A percentile compares a stretch with the other conserved stretches of the same genome.
These are phyloP conservation scores for Sporothrix curviconia DNA, from an alignment of 2,329 filamentous ascomycete species.

Conservation along the genomic window DNA sequence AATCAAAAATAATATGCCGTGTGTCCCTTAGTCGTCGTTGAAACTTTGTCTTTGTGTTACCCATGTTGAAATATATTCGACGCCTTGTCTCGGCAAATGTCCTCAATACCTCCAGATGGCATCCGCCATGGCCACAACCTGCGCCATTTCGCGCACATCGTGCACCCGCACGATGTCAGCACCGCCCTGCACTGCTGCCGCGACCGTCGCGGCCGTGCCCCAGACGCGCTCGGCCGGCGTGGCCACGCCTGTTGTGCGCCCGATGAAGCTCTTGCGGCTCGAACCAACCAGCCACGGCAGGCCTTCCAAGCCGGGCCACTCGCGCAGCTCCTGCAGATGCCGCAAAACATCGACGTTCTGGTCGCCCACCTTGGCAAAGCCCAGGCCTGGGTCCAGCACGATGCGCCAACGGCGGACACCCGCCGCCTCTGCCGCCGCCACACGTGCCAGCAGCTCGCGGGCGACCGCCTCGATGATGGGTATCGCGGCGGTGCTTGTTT, in stretches of 20 bases:
- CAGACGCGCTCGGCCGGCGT: constrained; percentile 65
- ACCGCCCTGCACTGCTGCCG: constrained; percentile 76
- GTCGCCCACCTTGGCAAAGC: constrained; percentile 77
- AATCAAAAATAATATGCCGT: too few species aligned
- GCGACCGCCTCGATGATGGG: constrained; percentile 61
- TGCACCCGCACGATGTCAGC: constrained; percentile 91
- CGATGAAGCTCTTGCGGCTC: constrained; percentile 86
- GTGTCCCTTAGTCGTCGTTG: too few species aligned
- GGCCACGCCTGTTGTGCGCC: constrained; percentile 68
- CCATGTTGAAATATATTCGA: too few species aligned
- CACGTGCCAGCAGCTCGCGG: constrained; percentile 60
- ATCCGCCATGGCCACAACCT: constrained; percentile 82
- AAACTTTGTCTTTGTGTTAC: too few species aligned
- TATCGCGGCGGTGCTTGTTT: background rate
- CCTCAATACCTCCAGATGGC: constrained; percentile 68
- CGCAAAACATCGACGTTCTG: constrained; percentile 80
- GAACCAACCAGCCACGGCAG: constrained; percentile 86
- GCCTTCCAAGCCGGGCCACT: constrained; percentile 57
- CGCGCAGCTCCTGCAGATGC: constrained; percentile 56
- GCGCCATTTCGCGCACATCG: constrained; percentile 78
- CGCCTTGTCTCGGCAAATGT: too few species aligned
- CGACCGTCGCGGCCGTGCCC: constrained; percentile 85
- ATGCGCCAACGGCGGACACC: constrained; percentile 91
- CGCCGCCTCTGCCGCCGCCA: constrained; percentile 68
- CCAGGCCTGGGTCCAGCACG: constrained; percentile 86